Evolutionary conservation across 179 eudicot species (phyloP), one percentile per base, ranked within the genome.

Genomic region (Beta lomatogona): DNA sequence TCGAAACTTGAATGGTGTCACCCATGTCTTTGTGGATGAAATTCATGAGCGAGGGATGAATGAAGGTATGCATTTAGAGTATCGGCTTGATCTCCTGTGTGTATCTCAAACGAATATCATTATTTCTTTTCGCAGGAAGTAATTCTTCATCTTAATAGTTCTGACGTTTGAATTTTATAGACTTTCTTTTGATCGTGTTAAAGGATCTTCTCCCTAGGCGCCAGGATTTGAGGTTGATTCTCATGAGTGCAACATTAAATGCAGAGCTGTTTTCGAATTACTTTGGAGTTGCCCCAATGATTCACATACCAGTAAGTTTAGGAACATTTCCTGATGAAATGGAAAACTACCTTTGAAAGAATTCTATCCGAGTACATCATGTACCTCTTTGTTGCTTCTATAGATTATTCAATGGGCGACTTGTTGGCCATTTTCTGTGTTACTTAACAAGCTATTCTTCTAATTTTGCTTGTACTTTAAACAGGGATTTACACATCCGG

Each of bases 21-120:
- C 99, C 50, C 99, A 97, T 86, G 98, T 97, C 59, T 94, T 94
- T 86, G 98, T 97, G 73, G 99, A 97, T 89, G 99, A 97, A 88
- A 97, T 97, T 87, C 99, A 97, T 81, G 99, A 97, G 90, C 92
- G 99, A 72, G 99, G 99, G 87, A 97, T 97, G 99, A 97, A 97
- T 79, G 99, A 97, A 94, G 99, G 99, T 97, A 83, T 77, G 58
- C 18, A 52, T 77, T 60, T 13, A 50, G 45, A 54, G 79, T 58
- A 46, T 76, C 21, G 12, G 58, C 72, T 77, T 61, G 11, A 18
- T 85, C 19, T 78, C 44, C 80, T n/a, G 59, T 25, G 12, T 68
- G 60, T 77, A 36, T 75, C 44, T 22, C 48, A 50, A 76, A n/a
- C 52, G 45, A 22, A 53, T 77, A 63, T 25, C 61, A 46, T n/a